Percentiles rank a stretch among this genome's conserved stretches.
Conservation (phyloP, 2,329 filamentous ascomycete species). For the Colletotrichum sp. region DNA sequence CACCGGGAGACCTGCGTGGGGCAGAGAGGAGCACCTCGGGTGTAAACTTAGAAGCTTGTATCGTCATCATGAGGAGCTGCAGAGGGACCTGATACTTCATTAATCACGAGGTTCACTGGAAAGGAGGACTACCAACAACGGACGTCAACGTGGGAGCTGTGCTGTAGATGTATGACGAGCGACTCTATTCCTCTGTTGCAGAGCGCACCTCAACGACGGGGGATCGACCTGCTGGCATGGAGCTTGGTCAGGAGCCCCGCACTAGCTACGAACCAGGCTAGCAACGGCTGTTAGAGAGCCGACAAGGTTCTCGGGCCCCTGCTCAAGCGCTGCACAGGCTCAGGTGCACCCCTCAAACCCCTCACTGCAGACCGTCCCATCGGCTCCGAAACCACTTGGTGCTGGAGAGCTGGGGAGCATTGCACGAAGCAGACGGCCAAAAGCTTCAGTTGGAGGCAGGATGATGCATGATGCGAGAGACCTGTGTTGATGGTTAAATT, state of each 20-base stretch:
- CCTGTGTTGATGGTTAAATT: neutral
- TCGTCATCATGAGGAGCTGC: conserved; percentile 60
- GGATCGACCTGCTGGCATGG: conserved; percentile 2
- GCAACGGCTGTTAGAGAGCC: conserved; percentile 8
- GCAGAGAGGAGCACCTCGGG: conserved; percentile 79
- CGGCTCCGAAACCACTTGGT: neutral
- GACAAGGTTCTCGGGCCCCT: conserved; percentile 12
- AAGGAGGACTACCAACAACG: neutral
- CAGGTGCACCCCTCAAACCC: neutral
- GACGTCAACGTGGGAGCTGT: neutral
- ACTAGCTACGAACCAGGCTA: conserved; percentile 18
- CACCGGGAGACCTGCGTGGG: conserved; percentile 71
- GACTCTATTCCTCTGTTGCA: neutral
- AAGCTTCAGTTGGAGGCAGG: neutral
- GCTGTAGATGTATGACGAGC: neutral
- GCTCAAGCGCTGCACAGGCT: neutral
- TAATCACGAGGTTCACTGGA: neutral
- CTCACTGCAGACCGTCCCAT: neutral
- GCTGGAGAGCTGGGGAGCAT: neutral
- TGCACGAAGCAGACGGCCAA: neutral
- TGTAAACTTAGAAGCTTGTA: conserved; percentile 73
- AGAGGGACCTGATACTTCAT: neutral
- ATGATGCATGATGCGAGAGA: neutral
- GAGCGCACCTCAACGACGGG: neutral
- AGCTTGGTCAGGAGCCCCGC: conserved; percentile 17